phyloP scores from a whole-genome alignment of 2,329 filamentous ascomycete genomes.

The Trichoderma sp. region DNA sequence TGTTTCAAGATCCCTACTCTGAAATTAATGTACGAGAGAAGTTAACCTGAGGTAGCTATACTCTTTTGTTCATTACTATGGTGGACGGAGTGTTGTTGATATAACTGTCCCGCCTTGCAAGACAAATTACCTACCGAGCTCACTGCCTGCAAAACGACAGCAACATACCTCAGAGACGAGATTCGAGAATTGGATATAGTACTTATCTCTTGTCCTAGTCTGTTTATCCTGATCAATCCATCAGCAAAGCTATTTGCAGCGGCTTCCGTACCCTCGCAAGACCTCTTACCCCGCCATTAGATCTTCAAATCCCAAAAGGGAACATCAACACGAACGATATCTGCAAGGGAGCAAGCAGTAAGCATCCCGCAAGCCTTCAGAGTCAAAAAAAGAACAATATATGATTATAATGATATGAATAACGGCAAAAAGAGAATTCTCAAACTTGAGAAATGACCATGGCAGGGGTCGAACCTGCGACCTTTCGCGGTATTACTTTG shows the following conservation, averaged over 20 bases:
- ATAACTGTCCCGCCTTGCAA: not conserved
- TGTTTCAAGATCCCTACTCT: no score
- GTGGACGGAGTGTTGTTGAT: not conserved
- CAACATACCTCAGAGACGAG: not conserved
- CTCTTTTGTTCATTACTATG: not conserved
- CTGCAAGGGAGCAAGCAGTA: no score
- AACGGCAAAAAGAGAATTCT: slow-evolving; percentile 12
- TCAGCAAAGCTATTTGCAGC: not conserved
- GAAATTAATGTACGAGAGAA: no score
- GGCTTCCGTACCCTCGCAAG: not conserved
- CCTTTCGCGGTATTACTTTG: slow-evolving; percentile 35
- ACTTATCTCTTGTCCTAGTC: not conserved
- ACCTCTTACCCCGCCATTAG: not conserved
- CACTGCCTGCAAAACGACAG: not conserved
- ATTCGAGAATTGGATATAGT: not conserved
- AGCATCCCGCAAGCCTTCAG: not conserved
- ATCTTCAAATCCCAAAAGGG: not conserved
- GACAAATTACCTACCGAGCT: not conserved
- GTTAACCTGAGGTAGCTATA: not conserved
- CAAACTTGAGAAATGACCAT: slow-evolving; percentile 31
- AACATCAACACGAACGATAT: no score
- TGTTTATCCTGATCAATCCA: not conserved
- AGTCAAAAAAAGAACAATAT: not conserved
- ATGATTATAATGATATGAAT: not conserved
- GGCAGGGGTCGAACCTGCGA: slow-evolving; percentile 47